Base-by-base conservation (phyloP, 2,329 filamentous ascomycete genomes). In the Emergomyces orientalis region DNA sequence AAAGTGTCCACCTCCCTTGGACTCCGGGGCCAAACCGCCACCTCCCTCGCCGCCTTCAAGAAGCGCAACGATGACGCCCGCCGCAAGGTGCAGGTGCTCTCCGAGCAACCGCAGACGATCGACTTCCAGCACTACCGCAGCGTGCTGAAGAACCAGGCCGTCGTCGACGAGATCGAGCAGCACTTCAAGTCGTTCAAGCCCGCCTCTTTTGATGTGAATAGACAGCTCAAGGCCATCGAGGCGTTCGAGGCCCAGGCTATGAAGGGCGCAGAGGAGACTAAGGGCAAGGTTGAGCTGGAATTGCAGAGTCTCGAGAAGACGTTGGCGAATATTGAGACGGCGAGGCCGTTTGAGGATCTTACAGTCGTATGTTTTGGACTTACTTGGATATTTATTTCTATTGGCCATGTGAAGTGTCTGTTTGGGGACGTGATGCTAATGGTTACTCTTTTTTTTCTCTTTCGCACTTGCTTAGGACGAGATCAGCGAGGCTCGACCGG, bases 1-100 rank as follows among this genome's bases (percentile, higher is more conserved):
- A 94, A 95, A 83, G 86, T 99, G 75, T 88, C 88, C 80, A 86
- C 85, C 81, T 95, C 93, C 76, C 91, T 99, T 74, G 93, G 93
- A 78, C 91, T 99, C 79, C 90, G 90, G 79, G 94, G 94, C 78
- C 90, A 91, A 82, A 99, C 94, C 71, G 92, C 90, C 71, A 81
- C 88, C 73, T 89, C 93, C 66, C 91, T 99, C 66, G 88, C 93
- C 78, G 86, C 90, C 69, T 99, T 99, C 88, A 99, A 99, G 87
- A 94, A 96, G 87, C 92, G 94, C 82, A 97, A 97, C 84, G 94
- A 99, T 77, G 92, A 97, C 78, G 93, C 91, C 76, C 92, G 93
- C 81, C 93, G 94, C 83, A 93, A 93, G 82, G 84, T 99, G 66
- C 86, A 89, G 79, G 73, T 86, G 67, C 90, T 99, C 64, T 87